Evolutionary conservation across 2,329 filamentous ascomycete genomes (phyloP), one percentile per base, ranked within the genome.

Genomic region (Fusarium annulatum): DNA sequence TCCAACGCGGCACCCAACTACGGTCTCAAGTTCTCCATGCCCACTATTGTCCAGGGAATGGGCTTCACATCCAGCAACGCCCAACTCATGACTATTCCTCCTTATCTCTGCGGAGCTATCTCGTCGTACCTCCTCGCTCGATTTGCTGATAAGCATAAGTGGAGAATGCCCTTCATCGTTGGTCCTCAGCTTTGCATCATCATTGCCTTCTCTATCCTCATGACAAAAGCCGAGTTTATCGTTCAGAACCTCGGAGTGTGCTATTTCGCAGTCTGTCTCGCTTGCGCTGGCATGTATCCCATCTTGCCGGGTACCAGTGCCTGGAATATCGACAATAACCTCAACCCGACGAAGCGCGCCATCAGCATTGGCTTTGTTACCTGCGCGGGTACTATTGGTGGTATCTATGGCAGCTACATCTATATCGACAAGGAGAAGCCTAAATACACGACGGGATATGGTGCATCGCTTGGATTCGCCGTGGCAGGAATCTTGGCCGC

Each of bases 31-130:
- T 80, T 80, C 34, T 73, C 77, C 0, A 80, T 80, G 79, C 79
- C 84, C 4, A 78, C 81, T 9, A 84, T 85, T 45, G 83, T 83
- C 49, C 74, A 80, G 36, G 80, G 79, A 14, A 82, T 85, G 78
- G 84, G 84, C 1, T 85, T 80, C 67, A 79, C 80, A 2, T 80
- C 80, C 9, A 73, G 75, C 18, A 76, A 73, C 2, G 77, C 78
- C 0, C 79, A 80, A 30, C 72, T 80, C 6, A 69, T 80, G 43
- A 81, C 80, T 5, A 81, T 82, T 14, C 81, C 81, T 0, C 82
- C 83, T 1, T 85, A 84, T 5, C 55, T 76, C 19, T 63, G 61
- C 4, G 75, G 75, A 21, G 74, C 74, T 1, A 67, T 77, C 15
- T 74, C 67, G n/a, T 78, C 43, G 9, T 79, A 59, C 69, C 26